These are phyloP conservation scores for Viola pubescens DNA, from an alignment of 441 rosid species.

Conservation along the genomic window DNA sequence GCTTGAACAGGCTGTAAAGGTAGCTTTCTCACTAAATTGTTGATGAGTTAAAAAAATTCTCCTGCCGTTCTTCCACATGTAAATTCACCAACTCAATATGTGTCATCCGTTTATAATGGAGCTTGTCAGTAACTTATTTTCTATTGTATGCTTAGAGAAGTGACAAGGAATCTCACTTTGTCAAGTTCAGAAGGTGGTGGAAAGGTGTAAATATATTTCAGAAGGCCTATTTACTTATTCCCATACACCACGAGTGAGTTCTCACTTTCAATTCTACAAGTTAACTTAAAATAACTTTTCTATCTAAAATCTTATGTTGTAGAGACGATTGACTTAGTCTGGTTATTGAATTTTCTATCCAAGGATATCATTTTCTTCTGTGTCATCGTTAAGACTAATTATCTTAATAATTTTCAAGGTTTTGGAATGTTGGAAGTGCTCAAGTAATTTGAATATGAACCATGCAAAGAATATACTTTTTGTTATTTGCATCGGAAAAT, in stretches of 20 bases:
- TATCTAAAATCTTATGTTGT: no score
- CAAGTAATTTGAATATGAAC: no score
- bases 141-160: slow-evolving; percentile 32
- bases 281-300: no score
- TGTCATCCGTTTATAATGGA: slow-evolving; percentile 5
- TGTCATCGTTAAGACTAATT: no score
- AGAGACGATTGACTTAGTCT: neutral
- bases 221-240: slow-evolving; percentile 80
- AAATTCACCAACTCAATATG: neutral
- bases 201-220: slow-evolving; percentile 75
- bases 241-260: slow-evolving; percentile 87
- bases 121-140: slow-evolving; percentile 8
- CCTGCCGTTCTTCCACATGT: neutral
- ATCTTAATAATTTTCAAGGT: no score
- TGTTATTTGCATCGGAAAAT: no score
- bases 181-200: slow-evolving; percentile 98
- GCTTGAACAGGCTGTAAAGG: slow-evolving; percentile 80
- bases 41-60: neutral
- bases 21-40: slow-evolving; percentile 23
- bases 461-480: no score
- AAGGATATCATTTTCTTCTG: neutral
- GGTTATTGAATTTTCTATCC: neutral
- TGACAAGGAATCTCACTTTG: slow-evolving; percentile 53
- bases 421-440: no score
- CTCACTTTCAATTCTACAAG: neutral